Conservation (phyloP, 805 yeast genomes). For the Wickerhamomyces ciferrii region DNA sequence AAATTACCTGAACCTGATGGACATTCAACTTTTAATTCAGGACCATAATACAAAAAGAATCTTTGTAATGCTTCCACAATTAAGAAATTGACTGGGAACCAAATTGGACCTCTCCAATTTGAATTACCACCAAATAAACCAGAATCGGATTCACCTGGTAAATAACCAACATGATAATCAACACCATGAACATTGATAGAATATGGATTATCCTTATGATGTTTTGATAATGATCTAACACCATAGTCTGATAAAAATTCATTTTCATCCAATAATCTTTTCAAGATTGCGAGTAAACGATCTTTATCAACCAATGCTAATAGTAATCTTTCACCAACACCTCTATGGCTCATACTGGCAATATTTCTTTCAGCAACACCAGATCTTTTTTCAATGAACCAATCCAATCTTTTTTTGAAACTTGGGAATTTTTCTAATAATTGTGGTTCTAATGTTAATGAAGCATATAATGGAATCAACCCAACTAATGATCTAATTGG, state of each 20-base stretch:
- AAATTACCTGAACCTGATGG: slow-evolving; percentile 79
- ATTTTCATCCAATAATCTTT: slow-evolving; percentile 76
- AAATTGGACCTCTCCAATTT: slow-evolving; percentile 96
- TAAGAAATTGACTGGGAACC: slow-evolving; percentile 91
- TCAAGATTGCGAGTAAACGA: slow-evolving; percentile 67
- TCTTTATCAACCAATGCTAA: slow-evolving; percentile 79
- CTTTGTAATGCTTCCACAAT: slow-evolving; percentile 84
- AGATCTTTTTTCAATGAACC: slow-evolving; percentile 73
- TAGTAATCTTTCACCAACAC: slow-evolving; percentile 77
- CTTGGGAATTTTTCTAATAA: slow-evolving; percentile 71
- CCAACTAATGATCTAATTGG: slow-evolving; percentile 91
- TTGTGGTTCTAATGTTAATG: slow-evolving; percentile 83
- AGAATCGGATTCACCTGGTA: slow-evolving; percentile 86
- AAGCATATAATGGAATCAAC: slow-evolving; percentile 84
- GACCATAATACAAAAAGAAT: slow-evolving; percentile 84
- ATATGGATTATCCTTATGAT: slow-evolving; percentile 79
- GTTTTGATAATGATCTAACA: slow-evolving; percentile 81
- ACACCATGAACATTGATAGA: slow-evolving; percentile 79
- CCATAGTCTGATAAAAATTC: slow-evolving; percentile 86
- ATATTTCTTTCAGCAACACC: slow-evolving; percentile 75
- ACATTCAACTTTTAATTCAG: slow-evolving; percentile 78
- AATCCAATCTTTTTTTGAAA: slow-evolving; percentile 74
- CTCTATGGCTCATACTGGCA: slow-evolving; percentile 72
- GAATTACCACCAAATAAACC: slow-evolving; percentile 96
- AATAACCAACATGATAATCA: slow-evolving; percentile 62